These are phyloP conservation scores for Candida pseudocylindracea DNA, from an alignment of 1,139 yeast species.

Conservation along the genomic window DNA sequence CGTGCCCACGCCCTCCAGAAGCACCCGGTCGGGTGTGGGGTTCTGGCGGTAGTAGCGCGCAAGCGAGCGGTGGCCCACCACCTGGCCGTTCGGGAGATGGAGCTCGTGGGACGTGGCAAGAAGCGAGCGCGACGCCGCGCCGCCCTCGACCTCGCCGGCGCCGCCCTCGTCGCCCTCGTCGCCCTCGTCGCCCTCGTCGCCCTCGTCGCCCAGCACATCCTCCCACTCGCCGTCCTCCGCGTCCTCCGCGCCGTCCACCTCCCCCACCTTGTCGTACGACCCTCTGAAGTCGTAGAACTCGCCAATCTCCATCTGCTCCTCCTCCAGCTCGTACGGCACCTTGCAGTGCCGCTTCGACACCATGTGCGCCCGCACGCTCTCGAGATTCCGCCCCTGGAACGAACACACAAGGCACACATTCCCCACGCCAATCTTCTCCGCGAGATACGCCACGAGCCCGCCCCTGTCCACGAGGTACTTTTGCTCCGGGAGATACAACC, in stretches of 20 bases:
- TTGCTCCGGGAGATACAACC: slow-evolving; percentile 71
- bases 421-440: slow-evolving; percentile 71
- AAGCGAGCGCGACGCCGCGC: not conserved
- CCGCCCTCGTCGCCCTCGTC: slow-evolving; percentile 5
- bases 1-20: slow-evolving; percentile 84
- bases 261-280: slow-evolving; percentile 13
- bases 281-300: slow-evolving; percentile 74
- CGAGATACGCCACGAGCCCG: slow-evolving; percentile 56
- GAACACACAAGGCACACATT: slow-evolving; percentile 67
- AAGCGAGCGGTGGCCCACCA: slow-evolving; percentile 1
- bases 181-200: not conserved
- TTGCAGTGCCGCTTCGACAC: slow-evolving; percentile 65
- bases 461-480: slow-evolving; percentile 41
- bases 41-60: slow-evolving; percentile 1
- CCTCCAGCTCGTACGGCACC: slow-evolving; percentile 71
- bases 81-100: slow-evolving; percentile 1
- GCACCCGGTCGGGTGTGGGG: slow-evolving; percentile 35
- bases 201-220: not conserved
- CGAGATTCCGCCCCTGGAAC: slow-evolving; percentile 65
- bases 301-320: slow-evolving; percentile 60
- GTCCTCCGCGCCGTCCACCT: slow-evolving; percentile 4
- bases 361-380: slow-evolving; percentile 86
- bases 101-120: slow-evolving; percentile 1
- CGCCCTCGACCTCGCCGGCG: slow-evolving; percentile 1
- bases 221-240: slow-evolving; percentile 2